Evolutionary conservation across 2,329 filamentous ascomycete species (phyloP), one percentile per base, ranked within the genome.

Genomic region (Aspergillus unguis): DNA sequence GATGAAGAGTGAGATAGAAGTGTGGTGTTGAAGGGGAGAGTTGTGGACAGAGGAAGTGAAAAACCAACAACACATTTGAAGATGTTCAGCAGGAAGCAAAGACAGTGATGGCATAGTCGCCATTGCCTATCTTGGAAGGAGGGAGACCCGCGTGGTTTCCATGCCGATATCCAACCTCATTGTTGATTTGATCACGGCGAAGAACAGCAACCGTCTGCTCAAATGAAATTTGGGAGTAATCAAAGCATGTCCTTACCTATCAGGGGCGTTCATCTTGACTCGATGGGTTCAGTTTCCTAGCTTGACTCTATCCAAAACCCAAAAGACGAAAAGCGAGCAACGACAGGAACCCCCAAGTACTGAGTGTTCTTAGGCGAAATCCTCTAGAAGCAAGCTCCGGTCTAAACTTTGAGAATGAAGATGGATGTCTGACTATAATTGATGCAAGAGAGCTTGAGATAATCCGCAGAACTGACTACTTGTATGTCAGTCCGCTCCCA

Each of bases 211-310:
- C 8, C 11, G 17, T 29, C 35, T 31, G 31, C 32, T 35, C 5
- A 25, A 37, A 44, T 6, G 5, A 25, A 25, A 33, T n/a, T 29
- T 7, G 26, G 10, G 17, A 23, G 10, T 52, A 3, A 17, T 28
- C 35, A 8, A 38, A 36, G 37, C 27, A 28, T 35, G 27, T 33
- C 25, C 65, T 69, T 71, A 82, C 79, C 66, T 58, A 52, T 69
- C 66, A 11, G 66, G 66, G 0, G 66, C 66, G 68, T 82, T 82
- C 80, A 82, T 82, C 23, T 61, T 70, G 62, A 42, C 44, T 27
- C 36, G 26, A 36, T 11, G 25, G 32, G 23, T 7, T 11, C 26
- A 31, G 11, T 17, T 25, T n/a, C 27, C 33, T 45, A 27, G 29
- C 27, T 25, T 7, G 9, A 23, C 2, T 23, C 40, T 25, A n/a